Base-by-base conservation (phyloP, 208 protist species). In the Leptomonas pyrrhocoris region DNA sequence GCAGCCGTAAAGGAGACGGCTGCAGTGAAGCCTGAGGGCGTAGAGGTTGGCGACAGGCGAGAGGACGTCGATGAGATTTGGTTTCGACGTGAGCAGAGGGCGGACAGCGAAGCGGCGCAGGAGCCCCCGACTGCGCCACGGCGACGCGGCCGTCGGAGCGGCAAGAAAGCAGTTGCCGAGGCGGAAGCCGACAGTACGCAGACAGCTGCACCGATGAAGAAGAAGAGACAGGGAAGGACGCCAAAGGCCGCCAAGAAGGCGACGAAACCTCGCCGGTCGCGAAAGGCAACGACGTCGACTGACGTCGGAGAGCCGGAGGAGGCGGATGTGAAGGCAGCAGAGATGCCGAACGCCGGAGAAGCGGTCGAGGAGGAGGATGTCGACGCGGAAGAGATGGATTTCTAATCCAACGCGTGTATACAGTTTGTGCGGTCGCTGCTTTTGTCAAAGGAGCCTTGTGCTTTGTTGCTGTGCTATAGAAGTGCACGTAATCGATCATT, bases 1-100 rank as follows among this genome's bases (percentile, higher is more conserved):
- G 55, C 34, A 21, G 25, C 38, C 11, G n/a, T n/a, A n/a, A 23
- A 0, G 40, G 15, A 31, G 36, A 27, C 53, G 30, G 13, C 2
- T 6, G 23, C 49, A 54, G 49, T 28, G 49, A 23, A 23, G n/a
- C 8, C 49, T 13, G 49, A 34, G 38, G 36, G 0, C 13, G 25
- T 16, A 27, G 46, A 38, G 21, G 12, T 23, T 30, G 30, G 11
- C 18, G 18, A 2, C 31, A 7, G 38, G 31, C 28, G 21, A 45
- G 43, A 51, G 23, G 9, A 5, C 53, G 31, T 23, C 18, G 54
- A 60, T 25, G 43, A 62, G 5, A n/a, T 46, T n/a, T 71, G 65
- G 65, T 62, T 62, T 19, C 30, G n/a, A 6, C 42, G 45, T 19
- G 51, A 31, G n/a, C 9, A 23, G 28, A 19, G 36, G 30, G 23